These are phyloP conservation scores for Stachybotrys echinatus DNA, from an alignment of 2,329 filamentous ascomycete species.

Conservation along the genomic window DNA sequence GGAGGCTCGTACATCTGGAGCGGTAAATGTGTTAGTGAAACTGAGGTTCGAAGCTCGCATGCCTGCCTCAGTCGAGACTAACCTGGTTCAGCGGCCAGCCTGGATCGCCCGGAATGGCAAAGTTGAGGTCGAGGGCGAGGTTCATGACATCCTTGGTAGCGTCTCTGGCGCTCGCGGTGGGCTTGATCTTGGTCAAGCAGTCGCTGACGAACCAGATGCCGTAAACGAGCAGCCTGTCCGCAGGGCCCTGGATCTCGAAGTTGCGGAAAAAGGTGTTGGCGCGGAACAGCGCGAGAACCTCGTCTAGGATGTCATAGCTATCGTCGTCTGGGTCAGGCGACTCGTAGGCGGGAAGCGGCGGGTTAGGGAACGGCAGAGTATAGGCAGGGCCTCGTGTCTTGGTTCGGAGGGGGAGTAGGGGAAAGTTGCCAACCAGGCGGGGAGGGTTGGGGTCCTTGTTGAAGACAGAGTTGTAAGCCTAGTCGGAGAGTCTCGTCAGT, in stretches of 20 bases:
- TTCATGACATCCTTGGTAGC: conserved; percentile 77
- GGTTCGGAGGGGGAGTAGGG: conserved; percentile 88
- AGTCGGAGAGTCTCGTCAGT: conserved; percentile 8
- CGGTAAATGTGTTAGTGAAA: neutral
- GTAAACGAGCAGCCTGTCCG: conserved; percentile 92
- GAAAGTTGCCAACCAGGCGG: conserved; percentile 77
- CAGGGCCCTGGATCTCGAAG: conserved; percentile 96
- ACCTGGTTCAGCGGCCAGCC: conserved; percentile 90
- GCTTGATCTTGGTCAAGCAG: conserved; percentile 81
- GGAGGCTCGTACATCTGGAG: conserved; percentile 80
- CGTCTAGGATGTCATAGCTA: conserved; percentile 94
- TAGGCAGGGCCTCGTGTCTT: conserved; percentile 94
- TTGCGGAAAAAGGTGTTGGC: conserved; percentile 99
- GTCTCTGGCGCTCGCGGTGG: conserved; percentile 56
- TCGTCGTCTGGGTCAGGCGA: conserved; percentile 79
- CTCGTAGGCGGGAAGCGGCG: conserved; percentile 53
- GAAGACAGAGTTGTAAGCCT: conserved; percentile 99
- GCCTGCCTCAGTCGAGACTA: conserved; percentile 10
- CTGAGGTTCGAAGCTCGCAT: neutral
- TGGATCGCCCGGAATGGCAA: conserved; percentile 90
- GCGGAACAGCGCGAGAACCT: conserved; percentile 87
- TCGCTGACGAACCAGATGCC: conserved; percentile 94
- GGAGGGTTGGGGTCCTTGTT: conserved; percentile 67
- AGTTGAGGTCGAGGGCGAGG: conserved; percentile 84
- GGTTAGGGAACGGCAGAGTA: conserved; percentile 61